Conservation (phyloP, 768 basidiomycete genomes). For the Clitopilus passeckerianus region DNA sequence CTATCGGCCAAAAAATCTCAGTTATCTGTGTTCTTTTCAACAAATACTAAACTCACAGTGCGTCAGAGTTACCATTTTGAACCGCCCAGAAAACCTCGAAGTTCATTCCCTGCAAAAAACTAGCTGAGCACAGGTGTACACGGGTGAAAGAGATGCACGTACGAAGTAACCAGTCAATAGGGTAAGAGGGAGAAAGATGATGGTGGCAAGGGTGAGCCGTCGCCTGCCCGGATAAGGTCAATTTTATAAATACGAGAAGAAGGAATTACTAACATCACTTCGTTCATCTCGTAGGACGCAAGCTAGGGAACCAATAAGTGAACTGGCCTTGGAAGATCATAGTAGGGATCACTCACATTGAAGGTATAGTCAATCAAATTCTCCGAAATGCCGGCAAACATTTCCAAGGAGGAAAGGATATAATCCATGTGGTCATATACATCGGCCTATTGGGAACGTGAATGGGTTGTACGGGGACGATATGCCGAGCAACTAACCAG, state of each 20-base stretch:
- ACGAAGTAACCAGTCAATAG: conserved; percentile 74
- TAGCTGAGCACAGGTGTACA: neutral
- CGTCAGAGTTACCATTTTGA: conserved; percentile 29
- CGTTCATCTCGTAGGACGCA: conserved; percentile 72
- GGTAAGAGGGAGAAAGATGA: conserved; percentile 67
- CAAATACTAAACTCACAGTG: conserved; percentile 33
- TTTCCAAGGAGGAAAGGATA: conserved; percentile 62
- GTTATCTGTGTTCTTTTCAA: too few species aligned
- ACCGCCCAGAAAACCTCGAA: conserved; percentile 52
- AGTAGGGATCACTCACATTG: conserved; percentile 42
- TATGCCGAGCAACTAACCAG: conserved; percentile 31
- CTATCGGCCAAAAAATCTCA: conserved; percentile 21
- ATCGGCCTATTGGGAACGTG: conserved; percentile 47
- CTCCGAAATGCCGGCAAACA: conserved; percentile 67
- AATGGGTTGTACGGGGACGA: neutral
- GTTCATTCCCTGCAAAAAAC: conserved; percentile 59
- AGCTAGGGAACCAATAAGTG: conserved; percentile 34
- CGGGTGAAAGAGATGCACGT: conserved; percentile 17
- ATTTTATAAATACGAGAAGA: neutral
- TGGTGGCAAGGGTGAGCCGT: conserved; percentile 60
- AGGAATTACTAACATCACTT: conserved; percentile 49
- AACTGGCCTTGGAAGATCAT: neutral
- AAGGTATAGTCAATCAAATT: conserved; percentile 73
- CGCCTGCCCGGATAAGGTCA: conserved; percentile 33
- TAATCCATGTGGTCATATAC: conserved; percentile 77